These are phyloP conservation scores for Kodamaea suecica DNA, from an alignment of 1,139 yeast genomes.

Conservation along the genomic window DNA sequence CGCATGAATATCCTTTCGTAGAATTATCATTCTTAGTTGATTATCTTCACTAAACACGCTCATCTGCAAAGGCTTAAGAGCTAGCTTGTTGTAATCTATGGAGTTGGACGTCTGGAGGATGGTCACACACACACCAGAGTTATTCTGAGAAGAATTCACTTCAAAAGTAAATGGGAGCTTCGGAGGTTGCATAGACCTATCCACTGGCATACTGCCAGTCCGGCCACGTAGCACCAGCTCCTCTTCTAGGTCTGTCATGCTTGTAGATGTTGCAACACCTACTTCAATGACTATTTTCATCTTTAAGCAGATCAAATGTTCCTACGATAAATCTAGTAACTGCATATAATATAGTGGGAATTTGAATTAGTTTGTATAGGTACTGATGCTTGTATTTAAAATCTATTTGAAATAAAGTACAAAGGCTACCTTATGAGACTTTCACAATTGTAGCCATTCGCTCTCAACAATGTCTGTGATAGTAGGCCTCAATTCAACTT, in stretches of 20 bases:
- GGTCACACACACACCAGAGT: conserved; percentile 11
- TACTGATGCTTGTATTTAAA: background rate
- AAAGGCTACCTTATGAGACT: no score
- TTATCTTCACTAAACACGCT: conserved; percentile 5
- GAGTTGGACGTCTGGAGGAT: conserved; percentile 14
- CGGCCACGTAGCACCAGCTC: no score
- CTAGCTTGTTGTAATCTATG: conserved; percentile 10
- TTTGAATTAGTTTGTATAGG: no score
- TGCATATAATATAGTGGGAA: no score
- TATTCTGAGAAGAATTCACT: conserved; percentile 14
- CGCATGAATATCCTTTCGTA: conserved; percentile 10
- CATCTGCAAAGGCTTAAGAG: conserved; percentile 6
- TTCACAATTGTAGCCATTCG: conserved; percentile 52
- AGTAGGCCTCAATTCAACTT: conserved; percentile 63
- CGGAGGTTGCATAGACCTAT: no score
- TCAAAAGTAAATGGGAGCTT: conserved; percentile 17
- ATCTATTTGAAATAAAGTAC: no score
- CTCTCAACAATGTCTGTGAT: conserved; percentile 67
- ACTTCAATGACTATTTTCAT: no score
- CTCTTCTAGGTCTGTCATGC: background rate
- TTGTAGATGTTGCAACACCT: no score
- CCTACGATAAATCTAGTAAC: no score
- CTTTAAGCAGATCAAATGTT: no score
- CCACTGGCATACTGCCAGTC: no score
- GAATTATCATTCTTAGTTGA: conserved; percentile 10